These are phyloP conservation scores for Paecilomyces variotii DNA, from an alignment of 2,329 filamentous ascomycete species.

Conservation along the genomic window DNA sequence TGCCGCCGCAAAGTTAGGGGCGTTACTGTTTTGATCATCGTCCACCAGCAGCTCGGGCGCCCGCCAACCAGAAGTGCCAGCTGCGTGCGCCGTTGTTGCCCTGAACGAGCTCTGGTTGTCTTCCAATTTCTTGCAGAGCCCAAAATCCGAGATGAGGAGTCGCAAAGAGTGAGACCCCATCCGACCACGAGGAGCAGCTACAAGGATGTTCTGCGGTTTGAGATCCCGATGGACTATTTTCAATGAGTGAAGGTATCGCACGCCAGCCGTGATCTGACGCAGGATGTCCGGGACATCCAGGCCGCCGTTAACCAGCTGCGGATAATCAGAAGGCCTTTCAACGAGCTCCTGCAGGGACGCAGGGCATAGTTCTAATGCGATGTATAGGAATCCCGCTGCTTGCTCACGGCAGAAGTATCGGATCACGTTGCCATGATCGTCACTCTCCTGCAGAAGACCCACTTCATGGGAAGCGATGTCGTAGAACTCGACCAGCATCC, in stretches of 20 bases:
- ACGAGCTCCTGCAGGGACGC: slow-evolving; percentile 89
- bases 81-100: slow-evolving; percentile 86
- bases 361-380: slow-evolving; percentile 87
- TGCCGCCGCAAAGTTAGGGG: slow-evolving; percentile 16
- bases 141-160: slow-evolving; percentile 95
- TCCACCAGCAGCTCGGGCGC: slow-evolving; percentile 86
- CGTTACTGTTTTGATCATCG: slow-evolving; percentile 51
- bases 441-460: slow-evolving; percentile 79
- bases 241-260: slow-evolving; percentile 80
- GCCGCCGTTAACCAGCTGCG: slow-evolving; percentile 56
- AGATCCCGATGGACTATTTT: slow-evolving; percentile 95
- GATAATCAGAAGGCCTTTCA: slow-evolving; percentile 61
- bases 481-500: slow-evolving; percentile 93
- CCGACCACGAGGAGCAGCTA: slow-evolving; percentile 53
- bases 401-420: slow-evolving; percentile 91
- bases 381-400: slow-evolving; percentile 86
- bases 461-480: slow-evolving; percentile 95
- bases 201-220: slow-evolving; percentile 95
- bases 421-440: slow-evolving; percentile 94
- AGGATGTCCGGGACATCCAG: slow-evolving; percentile 71
- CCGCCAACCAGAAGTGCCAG: slow-evolving; percentile 92
- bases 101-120: slow-evolving; percentile 91
- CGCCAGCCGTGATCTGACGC: slow-evolving; percentile 81
- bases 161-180: slow-evolving; percentile 56
- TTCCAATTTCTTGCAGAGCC: slow-evolving; percentile 93